Evolutionary conservation across 2,329 filamentous ascomycete genomes (phyloP).

Genomic region (Aspergillus thermomutatus): DNA sequence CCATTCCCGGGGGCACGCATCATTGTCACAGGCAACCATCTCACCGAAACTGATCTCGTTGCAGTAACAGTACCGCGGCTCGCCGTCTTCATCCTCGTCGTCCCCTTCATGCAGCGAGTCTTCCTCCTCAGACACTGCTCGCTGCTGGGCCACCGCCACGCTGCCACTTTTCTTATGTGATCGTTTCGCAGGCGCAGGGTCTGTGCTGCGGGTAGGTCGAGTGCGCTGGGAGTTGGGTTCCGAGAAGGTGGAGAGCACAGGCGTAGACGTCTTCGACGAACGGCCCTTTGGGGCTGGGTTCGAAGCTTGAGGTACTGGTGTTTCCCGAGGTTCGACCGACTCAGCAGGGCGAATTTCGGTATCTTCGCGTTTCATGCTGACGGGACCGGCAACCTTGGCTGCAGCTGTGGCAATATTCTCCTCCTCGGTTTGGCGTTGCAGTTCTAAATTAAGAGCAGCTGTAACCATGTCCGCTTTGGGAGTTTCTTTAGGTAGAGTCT

Average conservation of each 20-base stretch:
- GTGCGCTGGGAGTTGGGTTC: conserved; percentile 31
- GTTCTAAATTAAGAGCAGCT: conserved; percentile 35
- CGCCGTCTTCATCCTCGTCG: conserved; percentile 64
- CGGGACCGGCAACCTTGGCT: conserved; percentile 16
- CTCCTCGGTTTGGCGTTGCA: conserved; percentile 27
- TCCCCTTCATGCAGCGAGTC: conserved; percentile 49
- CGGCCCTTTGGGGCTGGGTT: conserved; percentile 30
- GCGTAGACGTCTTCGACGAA: conserved; percentile 41
- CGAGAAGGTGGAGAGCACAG: conserved; percentile 34
- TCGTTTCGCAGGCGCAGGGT: conserved; percentile 33
- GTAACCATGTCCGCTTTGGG: conserved; percentile 23
- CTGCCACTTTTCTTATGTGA: conserved; percentile 32
- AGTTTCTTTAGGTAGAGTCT: conserved; percentile 51
- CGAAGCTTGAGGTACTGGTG: conserved; percentile 11
- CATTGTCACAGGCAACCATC: conserved; percentile 78
- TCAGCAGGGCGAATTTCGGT: conserved; percentile 29
- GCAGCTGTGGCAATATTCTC: conserved; percentile 17
- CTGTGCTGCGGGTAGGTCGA: conserved; percentile 35
- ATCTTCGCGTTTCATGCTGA: conserved; percentile 35
- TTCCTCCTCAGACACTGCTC: conserved; percentile 39
- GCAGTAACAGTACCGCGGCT: conserved; percentile 76
- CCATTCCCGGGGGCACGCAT: conserved; percentile 72
- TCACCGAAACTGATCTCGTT: conserved; percentile 77
- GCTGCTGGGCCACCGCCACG: conserved; percentile 21
- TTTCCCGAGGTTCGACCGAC: conserved; percentile 34